Evolutionary conservation across 345 rosid species (phyloP).

Genomic region (Populus tremula): DNA sequence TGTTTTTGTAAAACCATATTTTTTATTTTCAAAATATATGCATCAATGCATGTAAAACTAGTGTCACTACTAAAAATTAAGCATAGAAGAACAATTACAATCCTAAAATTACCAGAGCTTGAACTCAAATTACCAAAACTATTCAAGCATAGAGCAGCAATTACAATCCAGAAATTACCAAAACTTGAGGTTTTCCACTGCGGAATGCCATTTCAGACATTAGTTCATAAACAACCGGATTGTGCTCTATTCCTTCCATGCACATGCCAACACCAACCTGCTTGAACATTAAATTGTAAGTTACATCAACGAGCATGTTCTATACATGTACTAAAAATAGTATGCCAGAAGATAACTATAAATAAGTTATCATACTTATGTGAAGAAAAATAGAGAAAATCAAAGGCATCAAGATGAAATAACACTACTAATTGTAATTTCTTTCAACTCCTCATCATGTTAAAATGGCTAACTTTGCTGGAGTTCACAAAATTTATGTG

Average conservation of each 20-base stretch:
- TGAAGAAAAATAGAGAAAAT: not conserved
- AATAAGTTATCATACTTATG: not conserved
- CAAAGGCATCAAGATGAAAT: not conserved
- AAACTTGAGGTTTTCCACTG: conserved; percentile 59
- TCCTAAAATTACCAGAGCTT: too few relatives aligned
- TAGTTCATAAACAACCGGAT: conserved; percentile 85
- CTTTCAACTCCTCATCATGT: not conserved
- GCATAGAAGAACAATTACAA: too few relatives aligned
- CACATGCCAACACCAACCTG: conserved; percentile 97
- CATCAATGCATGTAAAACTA: too few relatives aligned
- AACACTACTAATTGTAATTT: not conserved
- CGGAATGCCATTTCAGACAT: conserved; percentile 96
- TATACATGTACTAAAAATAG: not conserved
- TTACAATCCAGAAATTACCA: conserved; percentile 43
- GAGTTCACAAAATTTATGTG: not conserved
- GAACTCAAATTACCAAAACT: too few relatives aligned
- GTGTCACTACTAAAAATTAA: too few relatives aligned
- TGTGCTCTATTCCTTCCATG: conserved; percentile 98
- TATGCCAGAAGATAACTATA: conserved; percentile 2
- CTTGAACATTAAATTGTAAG: conserved; percentile 8
- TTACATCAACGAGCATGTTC: conserved; percentile 4
- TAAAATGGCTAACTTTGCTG: not conserved
- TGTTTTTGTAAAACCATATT: too few relatives aligned
- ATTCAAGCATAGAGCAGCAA: conserved; percentile 2
- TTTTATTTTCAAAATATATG: too few relatives aligned